Evolutionary conservation across 441 rosid species (phyloP).

Genomic region (Capsella rubella): DNA sequence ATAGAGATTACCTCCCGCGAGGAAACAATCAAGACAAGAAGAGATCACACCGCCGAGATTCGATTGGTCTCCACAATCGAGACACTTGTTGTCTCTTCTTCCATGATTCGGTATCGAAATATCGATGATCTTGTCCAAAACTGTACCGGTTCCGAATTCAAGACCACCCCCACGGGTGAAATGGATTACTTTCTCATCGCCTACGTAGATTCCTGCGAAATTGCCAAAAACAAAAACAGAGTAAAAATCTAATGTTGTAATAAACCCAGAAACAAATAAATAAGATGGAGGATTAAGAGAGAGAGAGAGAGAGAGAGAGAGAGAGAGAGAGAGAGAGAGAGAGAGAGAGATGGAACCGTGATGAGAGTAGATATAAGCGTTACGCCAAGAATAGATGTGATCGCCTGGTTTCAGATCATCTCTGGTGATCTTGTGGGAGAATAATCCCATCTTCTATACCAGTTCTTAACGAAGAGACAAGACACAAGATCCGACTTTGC

Average conservation of each 20-base stretch:
- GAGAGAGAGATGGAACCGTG: conserved; percentile 37
- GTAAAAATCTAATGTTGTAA: not conserved
- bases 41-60: conserved; percentile 58
- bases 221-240: not conserved
- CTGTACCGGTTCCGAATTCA: conserved; percentile 72
- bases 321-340: conserved; percentile 30
- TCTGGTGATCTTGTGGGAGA: conserved; percentile 36
- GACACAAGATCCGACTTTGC: conserved; percentile 8
- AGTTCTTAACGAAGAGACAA: not conserved
- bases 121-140: conserved; percentile 55
- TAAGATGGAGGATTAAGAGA: not conserved
- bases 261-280: not conserved
- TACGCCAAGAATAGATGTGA: conserved; percentile 46
- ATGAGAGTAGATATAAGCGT: conserved; percentile 40
- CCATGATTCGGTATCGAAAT: conserved; percentile 52
- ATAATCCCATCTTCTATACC: conserved; percentile 24
- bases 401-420: conserved; percentile 39
- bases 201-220: conserved; percentile 62
- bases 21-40: conserved; percentile 79
- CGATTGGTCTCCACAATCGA: conserved; percentile 56
- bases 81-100: conserved; percentile 55
- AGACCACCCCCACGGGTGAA: conserved; percentile 75
- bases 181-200: conserved; percentile 73
- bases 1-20: conserved; percentile 63
- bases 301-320: conserved; percentile 30